Conservation (phyloP, 371 early-diverging fungal species). For the Coemansia sp. region DNA sequence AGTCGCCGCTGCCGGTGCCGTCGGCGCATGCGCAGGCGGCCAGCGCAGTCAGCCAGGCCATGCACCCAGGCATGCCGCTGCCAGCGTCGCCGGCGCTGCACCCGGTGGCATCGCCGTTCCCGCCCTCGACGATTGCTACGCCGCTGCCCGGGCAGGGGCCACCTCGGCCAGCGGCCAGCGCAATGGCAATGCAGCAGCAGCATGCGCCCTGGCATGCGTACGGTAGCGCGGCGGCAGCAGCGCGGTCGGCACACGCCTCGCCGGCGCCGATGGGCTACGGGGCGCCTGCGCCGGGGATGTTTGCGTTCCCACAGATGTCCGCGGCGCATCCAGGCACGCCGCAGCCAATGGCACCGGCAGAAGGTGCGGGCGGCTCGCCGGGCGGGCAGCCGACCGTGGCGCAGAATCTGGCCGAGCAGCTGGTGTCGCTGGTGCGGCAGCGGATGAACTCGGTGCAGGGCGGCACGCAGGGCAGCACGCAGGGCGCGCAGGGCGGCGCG, state of each 20-base stretch:
- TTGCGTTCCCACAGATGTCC: constrained; percentile 30
- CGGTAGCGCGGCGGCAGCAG: constrained; percentile 5
- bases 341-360: constrained; percentile 15
- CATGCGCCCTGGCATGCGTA: constrained; percentile 31
- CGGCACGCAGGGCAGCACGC: not conserved
- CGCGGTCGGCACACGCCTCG: constrained; percentile 34
- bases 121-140: constrained; percentile 43
- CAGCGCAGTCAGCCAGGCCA: not conserved
- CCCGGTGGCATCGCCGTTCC: constrained; percentile 44
- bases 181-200: constrained; percentile 15
- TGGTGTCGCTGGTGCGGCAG: constrained; percentile 46
- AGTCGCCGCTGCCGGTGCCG: constrained; percentile 35
- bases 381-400: constrained; percentile 23
- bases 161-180: constrained; percentile 2
- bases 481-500: constrained; percentile 4
- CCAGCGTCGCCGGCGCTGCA: constrained; percentile 39
- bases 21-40: constrained; percentile 1
- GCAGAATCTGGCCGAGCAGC: constrained; percentile 47
- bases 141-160: constrained; percentile 39
- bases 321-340: constrained; percentile 18
- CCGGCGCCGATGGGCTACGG: constrained; percentile 29
- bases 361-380: not conserved
- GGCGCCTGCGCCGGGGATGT: constrained; percentile 17
- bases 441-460: constrained; percentile 41
- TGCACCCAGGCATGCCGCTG: not conserved